Base-by-base conservation (phyloP, 352 stramenopile species). In the Achlya hypogyna region DNA sequence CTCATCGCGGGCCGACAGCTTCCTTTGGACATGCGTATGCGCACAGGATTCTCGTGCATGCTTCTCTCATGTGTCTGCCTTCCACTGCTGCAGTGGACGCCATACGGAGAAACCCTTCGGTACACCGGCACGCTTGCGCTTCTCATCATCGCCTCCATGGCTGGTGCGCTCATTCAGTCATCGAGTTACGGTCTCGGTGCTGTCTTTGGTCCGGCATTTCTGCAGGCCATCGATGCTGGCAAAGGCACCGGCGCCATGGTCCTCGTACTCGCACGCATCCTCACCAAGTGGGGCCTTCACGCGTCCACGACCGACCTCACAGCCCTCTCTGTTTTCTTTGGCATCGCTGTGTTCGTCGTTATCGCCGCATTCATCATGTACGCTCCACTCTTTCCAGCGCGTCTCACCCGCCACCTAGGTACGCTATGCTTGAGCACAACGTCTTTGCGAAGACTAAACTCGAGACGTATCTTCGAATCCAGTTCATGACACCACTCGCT, bases 201-300 rank as follows among this genome's bases (percentile, higher is more conserved):
- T n/a, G 81, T 93, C 5, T 91, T 93, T 53, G 84, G 84, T 8
- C 76, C 82, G 53, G 64, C 78, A 29, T 93, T 91, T 63, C 78
- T 91, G 40, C 84, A 93, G 58, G 82, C 84, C 4, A 82, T 93
- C 42, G 84, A 93, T 53, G 81, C 78, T 32, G 84, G 84, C 52
- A 93, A 91, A 63, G 84, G 80, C 25, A 89, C 88, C 42, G 78
- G 84, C 27, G 84, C 84, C 14, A 86, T 90, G 47, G 40, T 92
- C 47, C 68, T 92, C 14, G 88, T 90, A 51, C 68, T 78, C 22
- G 77, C 87, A 35, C 78, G 84, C 51, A 65, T 92, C 20, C 54
- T 45, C 23, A 70, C 88, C 28, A 92, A 90, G 60, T 79, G 79
- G 75, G 72, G 72, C 52, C 78, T 81, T 52, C 8, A 52, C 23